Conservation (phyloP, 2,329 filamentous ascomycete genomes). For the Exophiala dermatitidis region DNA sequence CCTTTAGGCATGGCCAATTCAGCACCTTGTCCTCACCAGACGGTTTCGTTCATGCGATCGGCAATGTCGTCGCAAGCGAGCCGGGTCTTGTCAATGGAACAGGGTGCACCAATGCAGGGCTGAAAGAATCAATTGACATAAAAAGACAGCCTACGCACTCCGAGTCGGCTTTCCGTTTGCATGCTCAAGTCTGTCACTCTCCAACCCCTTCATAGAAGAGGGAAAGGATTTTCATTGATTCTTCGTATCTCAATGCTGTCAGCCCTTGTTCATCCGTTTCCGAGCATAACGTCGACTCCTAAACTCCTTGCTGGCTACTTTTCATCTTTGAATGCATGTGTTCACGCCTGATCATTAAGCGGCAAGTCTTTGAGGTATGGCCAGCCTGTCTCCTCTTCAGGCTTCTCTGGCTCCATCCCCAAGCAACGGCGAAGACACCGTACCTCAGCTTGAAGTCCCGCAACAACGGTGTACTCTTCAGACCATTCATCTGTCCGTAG, state of each 20-base stretch:
- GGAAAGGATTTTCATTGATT: background rate
- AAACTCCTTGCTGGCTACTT: background rate
- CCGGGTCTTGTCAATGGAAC: background rate
- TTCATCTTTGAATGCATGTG: background rate
- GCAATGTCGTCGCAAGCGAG: background rate
- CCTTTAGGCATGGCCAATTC: background rate
- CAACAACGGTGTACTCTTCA: conserved; percentile 38
- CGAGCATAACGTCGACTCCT: background rate
- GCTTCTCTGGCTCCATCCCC: conserved; percentile 43
- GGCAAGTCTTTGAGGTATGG: conserved; percentile 41
- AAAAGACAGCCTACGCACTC: background rate
- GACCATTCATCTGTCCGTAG: conserved; percentile 45
- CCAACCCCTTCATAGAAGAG: background rate
- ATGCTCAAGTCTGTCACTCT: background rate
- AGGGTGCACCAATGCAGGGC: background rate
- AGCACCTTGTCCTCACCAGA: background rate
- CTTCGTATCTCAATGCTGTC: background rate
- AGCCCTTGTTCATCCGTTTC: background rate
- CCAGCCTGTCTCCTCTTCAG: conserved; percentile 45
- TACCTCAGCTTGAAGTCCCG: conserved; percentile 44
- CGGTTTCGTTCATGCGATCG: background rate
- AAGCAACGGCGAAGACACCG: conserved; percentile 42
- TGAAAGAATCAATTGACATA: background rate
- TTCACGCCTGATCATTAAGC: conserved; percentile 26
- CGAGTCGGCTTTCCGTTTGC: background rate